Base-by-base conservation (phyloP, 108 stramenopile genomes). In the Skeletonema tropicum region DNA sequence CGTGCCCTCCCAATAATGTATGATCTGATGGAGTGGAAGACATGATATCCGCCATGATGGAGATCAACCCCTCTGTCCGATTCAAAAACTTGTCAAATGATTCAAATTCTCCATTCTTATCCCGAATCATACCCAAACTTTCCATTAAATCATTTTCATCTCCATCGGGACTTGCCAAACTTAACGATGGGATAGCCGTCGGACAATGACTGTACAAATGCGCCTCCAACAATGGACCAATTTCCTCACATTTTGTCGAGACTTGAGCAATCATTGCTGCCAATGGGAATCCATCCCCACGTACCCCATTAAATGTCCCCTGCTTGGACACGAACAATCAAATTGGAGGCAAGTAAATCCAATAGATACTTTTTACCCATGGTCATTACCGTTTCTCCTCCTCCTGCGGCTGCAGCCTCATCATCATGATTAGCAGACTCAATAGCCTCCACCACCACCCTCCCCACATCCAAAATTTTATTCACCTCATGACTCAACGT, bases 141-240 rank as follows among this genome's bases (percentile, higher is more conserved):
- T 77, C 83, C 94, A 96, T 96, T 35, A 93, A 65, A 3, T 87
- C 87, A 45, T 68, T 79, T 5, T 75, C 66, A 13, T 32, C 73
- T 13, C 52, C 49, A 26, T 32, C 49, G 12, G 57, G 71, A 55
- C 55, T 65, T 23, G 78, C 65, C 1, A 75, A 49, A 7, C 89
- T 88, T 19, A 94, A 60, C 10, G 80, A 75, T 3, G 94, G 94
- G 49, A 96, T 90, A 8, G 89, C 92, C 23, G 80, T 90, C 23
- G 90, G 94, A 83, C 94, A 96, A 14, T 88, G 91, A 2, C 82
- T 86, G 71, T 92, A 96, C 73, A 96, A 84, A 79, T 96, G 92
- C 9, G 88, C 90, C 26, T 83, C 92, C 30, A 96, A 48, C 21
- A 93, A 67, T 2, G 83, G 79, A 7, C 74, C 74, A 30, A 96